Base-by-base conservation (phyloP, 768 basidiomycete genomes). In the Lactarius hatsudake region DNA sequence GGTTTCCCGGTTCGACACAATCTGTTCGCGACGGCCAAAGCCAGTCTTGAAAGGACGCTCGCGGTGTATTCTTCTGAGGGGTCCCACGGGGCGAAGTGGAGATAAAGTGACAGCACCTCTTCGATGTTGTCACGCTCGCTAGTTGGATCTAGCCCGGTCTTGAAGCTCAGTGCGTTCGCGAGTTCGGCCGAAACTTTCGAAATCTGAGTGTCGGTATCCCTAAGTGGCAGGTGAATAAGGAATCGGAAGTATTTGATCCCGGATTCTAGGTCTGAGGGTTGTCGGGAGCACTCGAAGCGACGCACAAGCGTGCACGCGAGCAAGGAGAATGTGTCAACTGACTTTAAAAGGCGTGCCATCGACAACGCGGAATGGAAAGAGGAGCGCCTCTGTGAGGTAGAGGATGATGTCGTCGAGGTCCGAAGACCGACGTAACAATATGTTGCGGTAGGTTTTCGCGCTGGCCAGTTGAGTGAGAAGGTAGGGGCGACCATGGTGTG, bases 321-420 rank as follows among this genome's bases (percentile, higher is more conserved):
- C 18, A 30, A 36, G 55, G 23, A n/a, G 54, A 66, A 48, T 20
- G 56, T 55, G 15, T 26, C 28, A 28, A 53, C 48, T n/a, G 18
- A 6, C n/a, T 15, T 63, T n/a, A 12, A 67, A 26, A 9, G 9
- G 32, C 9, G 2, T 1, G 13, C 36, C 28, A 23, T 32, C 36
- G n/a, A 63, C 18, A 15, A 40, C 57, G 38, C 36, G 17, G 56
- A 26, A 36, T 34, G 48, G 40, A 15, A 58, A 2, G 18, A 62
- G 56, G 32, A 34, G 45, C 5, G 30, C 45, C 28, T 62, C 55
- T 12, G 64, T 54, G 40, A 60, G 51, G n/a, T 42, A 36, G 30
- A 34, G 15, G 12, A 65, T 34, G 17, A 60, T 45, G 40, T 34
- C 40, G 18, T 65, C 59, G 23, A 65, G 59, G 20, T 59, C 64